A percentile compares a stretch with the other conserved stretches of the same genome.
These are phyloP conservation scores for Pyrus bretschneideri DNA, from an alignment of 306 rosid species.

Conservation along the genomic window DNA sequence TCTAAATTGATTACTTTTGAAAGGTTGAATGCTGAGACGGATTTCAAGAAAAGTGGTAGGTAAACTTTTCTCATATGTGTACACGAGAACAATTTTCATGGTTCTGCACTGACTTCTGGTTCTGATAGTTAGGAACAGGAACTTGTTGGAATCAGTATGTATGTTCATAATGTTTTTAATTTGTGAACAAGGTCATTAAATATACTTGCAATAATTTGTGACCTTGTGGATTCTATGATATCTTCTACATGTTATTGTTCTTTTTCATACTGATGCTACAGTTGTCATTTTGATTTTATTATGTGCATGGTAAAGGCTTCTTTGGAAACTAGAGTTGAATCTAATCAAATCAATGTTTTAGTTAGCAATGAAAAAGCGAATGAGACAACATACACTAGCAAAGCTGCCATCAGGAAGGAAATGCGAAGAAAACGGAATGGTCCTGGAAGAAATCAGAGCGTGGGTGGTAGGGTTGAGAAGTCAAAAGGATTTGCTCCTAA, in stretches of 20 bases:
- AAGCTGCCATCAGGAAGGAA: conserved; percentile 67
- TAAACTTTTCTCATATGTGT: conserved; percentile 15
- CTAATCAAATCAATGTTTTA: conserved; percentile 29
- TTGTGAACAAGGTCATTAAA: background rate
- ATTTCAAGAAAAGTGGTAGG: conserved; percentile 48
- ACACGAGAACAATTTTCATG: background rate
- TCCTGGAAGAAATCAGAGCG: conserved; percentile 74
- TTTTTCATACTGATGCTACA: background rate
- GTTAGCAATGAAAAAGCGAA: conserved; percentile 40
- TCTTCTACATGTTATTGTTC: background rate
- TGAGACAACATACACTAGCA: conserved; percentile 52
- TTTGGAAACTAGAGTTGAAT: conserved; percentile 5
- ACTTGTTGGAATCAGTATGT: background rate
- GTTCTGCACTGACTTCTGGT: background rate
- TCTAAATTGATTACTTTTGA: conserved; percentile 26
- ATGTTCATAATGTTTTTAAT: background rate
- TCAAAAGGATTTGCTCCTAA: conserved; percentile 77
- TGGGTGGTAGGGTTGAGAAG: conserved; percentile 66
- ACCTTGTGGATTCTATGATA: background rate
- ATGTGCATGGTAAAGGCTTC: background rate
- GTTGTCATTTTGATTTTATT: background rate
- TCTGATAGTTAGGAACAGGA: background rate
- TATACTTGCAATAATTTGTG: background rate
- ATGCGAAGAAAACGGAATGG: conserved; percentile 63
- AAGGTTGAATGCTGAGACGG: conserved; percentile 29